phyloP scores from a whole-genome alignment of 106 monocot species.

The Phalaenopsis aphrodite region DNA sequence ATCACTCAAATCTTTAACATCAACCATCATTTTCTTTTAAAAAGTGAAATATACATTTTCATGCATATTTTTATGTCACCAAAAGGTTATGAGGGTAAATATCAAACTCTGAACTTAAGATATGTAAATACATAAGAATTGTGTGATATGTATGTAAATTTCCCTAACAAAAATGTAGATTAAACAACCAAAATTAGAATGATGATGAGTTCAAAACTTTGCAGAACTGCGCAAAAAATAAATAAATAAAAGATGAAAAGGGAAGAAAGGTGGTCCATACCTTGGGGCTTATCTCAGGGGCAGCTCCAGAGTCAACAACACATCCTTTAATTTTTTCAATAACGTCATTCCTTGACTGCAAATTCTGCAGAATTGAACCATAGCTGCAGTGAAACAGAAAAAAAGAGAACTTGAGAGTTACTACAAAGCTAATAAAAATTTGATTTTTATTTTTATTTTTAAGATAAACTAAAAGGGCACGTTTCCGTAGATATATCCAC shows the following conservation, averaged over 20 bases:
- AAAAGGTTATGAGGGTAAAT: no score
- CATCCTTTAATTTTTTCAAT: conserved; percentile 83
- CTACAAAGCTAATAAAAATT: background rate
- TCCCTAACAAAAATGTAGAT: background rate
- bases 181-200: background rate
- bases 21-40: no score
- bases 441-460: background rate
- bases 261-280: conserved; percentile 21
- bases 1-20: no score
- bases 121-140: no score
- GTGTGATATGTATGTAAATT: no score
- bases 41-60: no score
- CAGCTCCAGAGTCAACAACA: conserved; percentile 83
- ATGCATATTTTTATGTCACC: no score
- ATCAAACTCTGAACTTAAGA: no score
- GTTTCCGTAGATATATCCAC: background rate
- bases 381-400: conserved; percentile 36
- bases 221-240: background rate
- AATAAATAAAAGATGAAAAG: background rate
- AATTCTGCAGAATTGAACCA: conserved; percentile 66
- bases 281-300: conserved; percentile 72
- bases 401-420: background rate
- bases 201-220: background rate
- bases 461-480: background rate
- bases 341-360: conserved; percentile 54